These are phyloP conservation scores for Xylaria nigripes DNA, from an alignment of 495 filamentous ascomycete species.

Conservation along the genomic window DNA sequence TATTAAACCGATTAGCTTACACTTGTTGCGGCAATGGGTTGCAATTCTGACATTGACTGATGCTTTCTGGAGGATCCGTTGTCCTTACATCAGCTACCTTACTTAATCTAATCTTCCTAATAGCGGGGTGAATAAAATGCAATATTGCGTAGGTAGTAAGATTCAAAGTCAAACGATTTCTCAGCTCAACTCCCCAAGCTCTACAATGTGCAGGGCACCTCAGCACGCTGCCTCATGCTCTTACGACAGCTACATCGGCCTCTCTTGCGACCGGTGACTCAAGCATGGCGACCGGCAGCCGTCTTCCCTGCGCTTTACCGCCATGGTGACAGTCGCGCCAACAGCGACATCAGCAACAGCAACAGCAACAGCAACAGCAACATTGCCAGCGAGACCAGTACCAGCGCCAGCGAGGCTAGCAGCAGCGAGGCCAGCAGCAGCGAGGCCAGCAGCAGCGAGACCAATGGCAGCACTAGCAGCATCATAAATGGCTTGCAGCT, in stretches of 20 bases:
- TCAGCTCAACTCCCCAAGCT: slow-evolving; percentile 3
- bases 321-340: slow-evolving; percentile 6
- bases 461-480: neutral
- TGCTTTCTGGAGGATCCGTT: too few species aligned
- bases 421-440: neutral
- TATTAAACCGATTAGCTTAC: too few species aligned
- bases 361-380: neutral
- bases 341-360: neutral
- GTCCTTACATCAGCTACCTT: too few species aligned
- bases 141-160: too few species aligned
- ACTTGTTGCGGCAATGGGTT: too few species aligned
- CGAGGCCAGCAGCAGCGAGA: neutral
- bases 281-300: slow-evolving; percentile 21
- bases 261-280: slow-evolving; percentile 27
- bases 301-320: slow-evolving; percentile 16
- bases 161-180: neutral
- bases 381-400: neutral
- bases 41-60: too few species aligned
- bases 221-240: slow-evolving; percentile 26
- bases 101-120: too few species aligned
- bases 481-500: neutral
- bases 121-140: too few species aligned
- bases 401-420: neutral
- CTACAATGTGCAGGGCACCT: slow-evolving; percentile 19
- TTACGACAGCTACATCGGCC: slow-evolving; percentile 34